These are phyloP conservation scores for Coniochaeta hoffmannii DNA, from an alignment of 2,329 filamentous ascomycete genomes.

Conservation along the genomic window DNA sequence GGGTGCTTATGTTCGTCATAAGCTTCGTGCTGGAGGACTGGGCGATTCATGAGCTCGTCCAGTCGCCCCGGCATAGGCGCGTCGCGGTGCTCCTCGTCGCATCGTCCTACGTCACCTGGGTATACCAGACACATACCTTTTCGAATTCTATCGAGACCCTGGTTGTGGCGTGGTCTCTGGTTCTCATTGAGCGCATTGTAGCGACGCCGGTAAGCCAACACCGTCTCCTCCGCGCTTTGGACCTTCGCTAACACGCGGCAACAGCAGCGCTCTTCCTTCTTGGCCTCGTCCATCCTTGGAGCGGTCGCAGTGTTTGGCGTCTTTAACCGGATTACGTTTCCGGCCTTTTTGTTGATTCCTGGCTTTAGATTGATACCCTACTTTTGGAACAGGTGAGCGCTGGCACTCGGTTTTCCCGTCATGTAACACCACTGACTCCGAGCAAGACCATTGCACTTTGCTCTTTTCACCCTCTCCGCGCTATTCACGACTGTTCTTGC, in stretches of 20 bases:
- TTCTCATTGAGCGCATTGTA: conserved; percentile 80
- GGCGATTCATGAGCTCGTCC: conserved; percentile 88
- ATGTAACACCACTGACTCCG: conserved; percentile 5
- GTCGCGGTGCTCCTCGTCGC: conserved; percentile 78
- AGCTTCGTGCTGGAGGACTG: conserved; percentile 98
- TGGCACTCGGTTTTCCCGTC: conserved; percentile 8
- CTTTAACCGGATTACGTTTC: conserved; percentile 97
- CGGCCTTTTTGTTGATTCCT: conserved; percentile 82
- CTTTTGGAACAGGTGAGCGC: conserved; percentile 66
- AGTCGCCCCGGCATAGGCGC: conserved; percentile 62
- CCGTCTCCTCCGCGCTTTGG: background rate
- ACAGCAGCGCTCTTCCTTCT: conserved; percentile 65
- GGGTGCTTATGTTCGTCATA: conserved; percentile 84
- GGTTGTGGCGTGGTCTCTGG: conserved; percentile 85
- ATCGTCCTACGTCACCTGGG: conserved; percentile 98
- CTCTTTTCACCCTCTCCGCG: conserved; percentile 57
- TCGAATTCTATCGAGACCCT: conserved; percentile 96
- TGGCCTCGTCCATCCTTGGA: conserved; percentile 71
- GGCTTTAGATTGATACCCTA: conserved; percentile 77
- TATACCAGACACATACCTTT: conserved; percentile 96
- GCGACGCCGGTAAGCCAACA: conserved; percentile 59
- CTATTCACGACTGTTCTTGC: conserved; percentile 63
- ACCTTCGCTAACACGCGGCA: conserved; percentile 17
- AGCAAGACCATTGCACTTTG: conserved; percentile 50
- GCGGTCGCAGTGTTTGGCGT: conserved; percentile 77